Conservation (phyloP, 2,329 filamentous ascomycete genomes). For the Aphanoascus verrucosus region DNA sequence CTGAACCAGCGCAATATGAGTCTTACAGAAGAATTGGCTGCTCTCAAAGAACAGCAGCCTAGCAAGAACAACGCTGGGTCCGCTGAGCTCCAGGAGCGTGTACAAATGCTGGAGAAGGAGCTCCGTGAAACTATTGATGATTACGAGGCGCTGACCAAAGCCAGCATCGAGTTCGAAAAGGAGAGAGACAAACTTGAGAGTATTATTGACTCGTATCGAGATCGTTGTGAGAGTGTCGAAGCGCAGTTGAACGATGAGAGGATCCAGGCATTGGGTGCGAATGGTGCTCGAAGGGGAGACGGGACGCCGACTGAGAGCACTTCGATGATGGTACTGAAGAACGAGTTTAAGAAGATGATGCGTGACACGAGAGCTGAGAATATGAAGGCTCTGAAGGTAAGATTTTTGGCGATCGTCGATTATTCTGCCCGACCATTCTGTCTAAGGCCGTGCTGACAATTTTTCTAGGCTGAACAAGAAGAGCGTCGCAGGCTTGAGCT, state of each 20-base stretch:
- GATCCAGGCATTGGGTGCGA: conserved; percentile 54
- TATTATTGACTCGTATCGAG: conserved; percentile 52
- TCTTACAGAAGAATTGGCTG: conserved; percentile 39
- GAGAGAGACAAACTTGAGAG: conserved; percentile 56
- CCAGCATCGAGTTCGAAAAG: conserved; percentile 60
- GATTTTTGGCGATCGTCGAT: conserved; percentile 23
- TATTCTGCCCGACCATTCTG: neutral
- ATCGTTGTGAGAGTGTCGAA: conserved; percentile 54
- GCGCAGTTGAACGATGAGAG: conserved; percentile 56
- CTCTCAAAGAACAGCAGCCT: conserved; percentile 27
- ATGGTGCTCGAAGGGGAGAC: conserved; percentile 35
- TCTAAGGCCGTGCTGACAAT: conserved; percentile 7
- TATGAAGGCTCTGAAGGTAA: conserved; percentile 53
- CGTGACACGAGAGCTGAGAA: conserved; percentile 58
- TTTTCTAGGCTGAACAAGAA: conserved; percentile 56
- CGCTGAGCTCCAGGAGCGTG: conserved; percentile 37
- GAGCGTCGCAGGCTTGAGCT: conserved; percentile 57
- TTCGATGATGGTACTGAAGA: conserved; percentile 57
- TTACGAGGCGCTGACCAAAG: conserved; percentile 59
- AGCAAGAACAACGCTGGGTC: conserved; percentile 17
- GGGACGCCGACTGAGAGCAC: conserved; percentile 43
- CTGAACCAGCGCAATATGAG: conserved; percentile 41
- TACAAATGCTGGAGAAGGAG: conserved; percentile 52
- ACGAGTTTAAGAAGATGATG: conserved; percentile 76
- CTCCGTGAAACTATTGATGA: conserved; percentile 57